Evolutionary conservation across 306 rosid genomes (phyloP), one percentile per base, ranked within the genome.

Genomic region (Medicago arabica): DNA sequence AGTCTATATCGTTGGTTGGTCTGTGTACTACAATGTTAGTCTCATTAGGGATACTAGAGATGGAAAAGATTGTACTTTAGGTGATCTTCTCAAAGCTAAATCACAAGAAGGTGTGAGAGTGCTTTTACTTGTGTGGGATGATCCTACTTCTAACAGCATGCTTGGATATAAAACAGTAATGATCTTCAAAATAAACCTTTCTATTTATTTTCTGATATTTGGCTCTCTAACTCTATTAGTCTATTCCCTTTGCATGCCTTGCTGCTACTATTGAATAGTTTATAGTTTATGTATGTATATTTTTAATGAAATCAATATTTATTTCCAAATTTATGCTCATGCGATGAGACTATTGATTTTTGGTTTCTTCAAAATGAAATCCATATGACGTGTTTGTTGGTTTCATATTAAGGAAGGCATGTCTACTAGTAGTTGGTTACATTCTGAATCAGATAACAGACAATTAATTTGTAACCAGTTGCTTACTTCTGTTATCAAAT

Each of bases 71-170:
- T 71, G 50, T 68, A 85, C 71, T 25, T 78, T 94, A 68, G 97
- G 98, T 55, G 90, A 92, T 16, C 92, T 94, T 82, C 93, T 92
- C 31, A 94, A 88, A 80, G 64, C 77, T 9, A 94, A 94, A 80
- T 94, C 96, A 47, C 92, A 86, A 73, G 97, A 94, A 86, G 96
- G 97, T 77, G 95, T 90, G 47, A 88, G 93, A 83, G 96, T 94
- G 70, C 74, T 91, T 81, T 93, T 94, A 36, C 96, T 94, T 76
- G 86, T 94, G 47, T 94, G 97, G 97, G 98, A 90, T 67, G 97
- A 94, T 86, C 98, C 96, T 54, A 90, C 95, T 75, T 94, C 98
- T 36, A 78, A 50, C 8, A 90, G 88, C 75, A 17, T 91, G 58
- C 75, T 92, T 84, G 97, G 97, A 76, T 61, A 72, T 69, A 87